A percentile compares a stretch with the other conserved stretches of the same genome.
Conservation (phyloP, 2,329 filamentous ascomycete genomes). For the Zymoseptoria passerinii region DNA sequence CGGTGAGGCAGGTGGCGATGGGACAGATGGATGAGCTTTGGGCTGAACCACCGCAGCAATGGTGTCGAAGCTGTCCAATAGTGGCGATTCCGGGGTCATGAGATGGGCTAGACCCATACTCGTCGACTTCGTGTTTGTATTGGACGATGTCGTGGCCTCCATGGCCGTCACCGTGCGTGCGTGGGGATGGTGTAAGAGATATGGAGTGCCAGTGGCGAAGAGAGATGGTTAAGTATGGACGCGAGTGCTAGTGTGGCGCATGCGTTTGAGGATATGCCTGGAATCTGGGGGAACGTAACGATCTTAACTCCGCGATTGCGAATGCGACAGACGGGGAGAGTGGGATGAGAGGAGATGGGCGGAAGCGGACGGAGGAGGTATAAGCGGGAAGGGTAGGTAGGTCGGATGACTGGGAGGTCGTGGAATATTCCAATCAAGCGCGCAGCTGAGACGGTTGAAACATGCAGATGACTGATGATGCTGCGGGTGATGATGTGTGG, state of each 20-base stretch:
- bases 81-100: slow-evolving; percentile 17
- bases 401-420: background rate
- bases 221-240: background rate
- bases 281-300: background rate
- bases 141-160: slow-evolving; percentile 9
- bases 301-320: background rate
- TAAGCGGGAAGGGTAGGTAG: background rate
- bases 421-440: background rate
- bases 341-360: background rate
- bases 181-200: background rate
- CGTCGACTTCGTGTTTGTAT: slow-evolving; percentile 7
- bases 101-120: slow-evolving; percentile 8
- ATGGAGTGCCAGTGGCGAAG: background rate
- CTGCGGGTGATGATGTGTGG: background rate
- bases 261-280: background rate
- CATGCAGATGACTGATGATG: background rate
- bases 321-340: background rate
- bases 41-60: background rate
- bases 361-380: background rate
- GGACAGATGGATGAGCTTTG: slow-evolving; percentile 6
- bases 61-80: slow-evolving; percentile 13
- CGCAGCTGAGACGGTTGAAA: background rate
- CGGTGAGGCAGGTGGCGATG: slow-evolving; percentile 18
- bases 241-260: background rate
- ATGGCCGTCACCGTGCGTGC: slow-evolving; percentile 3